Base-by-base conservation (phyloP, 2,329 filamentous ascomycete species). In the Pseudocercospora crystallina region DNA sequence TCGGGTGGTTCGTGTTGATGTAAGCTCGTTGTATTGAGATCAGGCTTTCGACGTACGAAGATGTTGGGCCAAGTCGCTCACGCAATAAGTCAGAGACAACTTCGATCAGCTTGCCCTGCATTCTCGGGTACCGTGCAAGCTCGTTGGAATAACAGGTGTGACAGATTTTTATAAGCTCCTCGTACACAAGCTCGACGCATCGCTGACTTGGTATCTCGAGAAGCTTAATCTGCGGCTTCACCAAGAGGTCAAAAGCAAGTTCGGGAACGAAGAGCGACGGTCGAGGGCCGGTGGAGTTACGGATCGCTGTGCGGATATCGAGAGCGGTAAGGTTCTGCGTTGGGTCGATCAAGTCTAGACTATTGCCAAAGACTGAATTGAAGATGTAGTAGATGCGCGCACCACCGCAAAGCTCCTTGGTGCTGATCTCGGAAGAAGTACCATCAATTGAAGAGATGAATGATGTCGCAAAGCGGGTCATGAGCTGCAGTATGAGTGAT, bases 401-500 rank as follows among this genome's bases (percentile, higher is more conserved):
- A 67, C 91, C 91, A 66, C 91, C 91, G 64, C 91, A 96, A 9
- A 97, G 83, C 73, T 97, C 94, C 73, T 99, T 97, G 33, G 94
- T 99, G 13, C 94, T 97, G 56, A 99, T 99, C 68, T 99, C 92
- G 11, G 91, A 96, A 5, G 92, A 97, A 7, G 94, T 99, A 77
- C 94, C 94, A 68, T 99, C 94, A 57, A 99, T 99, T 10, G 94
- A 97, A 5, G 94, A 92, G 67, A 96, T 97, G 73, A 99, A 99
- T 0, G 91, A 96, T 3, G 90, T 94, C 8, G 94, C 94, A 65
- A 99, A 99, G 35, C 94, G 88, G 10, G 94, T 99, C 94, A 99
- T 99, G 50, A 96, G 82, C 71, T 97, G 92, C 57, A 99, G 76
- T 51, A 99, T 96, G 57, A 99, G 80, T 26, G 92, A 96, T 30